These are phyloP conservation scores for Alternaria rosae DNA, from an alignment of 2,329 filamentous ascomycete genomes.

Conservation along the genomic window DNA sequence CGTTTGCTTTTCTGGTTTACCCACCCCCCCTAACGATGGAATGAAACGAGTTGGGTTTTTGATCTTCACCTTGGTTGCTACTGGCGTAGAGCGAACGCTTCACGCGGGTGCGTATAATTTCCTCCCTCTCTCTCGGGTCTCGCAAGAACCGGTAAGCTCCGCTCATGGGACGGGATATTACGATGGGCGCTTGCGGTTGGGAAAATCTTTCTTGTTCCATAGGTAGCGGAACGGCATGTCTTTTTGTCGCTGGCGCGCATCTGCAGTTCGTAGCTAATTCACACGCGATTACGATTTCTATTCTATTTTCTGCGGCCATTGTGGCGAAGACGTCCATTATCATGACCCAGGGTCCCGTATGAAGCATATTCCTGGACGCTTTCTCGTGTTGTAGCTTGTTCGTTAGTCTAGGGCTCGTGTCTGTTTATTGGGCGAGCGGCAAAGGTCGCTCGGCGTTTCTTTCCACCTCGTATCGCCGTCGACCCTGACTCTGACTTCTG, in stretches of 20 bases:
- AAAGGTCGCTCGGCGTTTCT: background rate
- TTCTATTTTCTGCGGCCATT: no score
- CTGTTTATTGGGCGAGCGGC: background rate
- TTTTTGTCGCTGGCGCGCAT: background rate
- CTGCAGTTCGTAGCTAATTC: background rate
- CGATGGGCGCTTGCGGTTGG: background rate
- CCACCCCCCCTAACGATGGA: conserved; percentile 3
- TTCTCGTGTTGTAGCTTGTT: background rate
- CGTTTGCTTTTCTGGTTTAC: background rate
- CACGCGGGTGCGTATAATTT: background rate
- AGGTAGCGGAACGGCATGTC: background rate
- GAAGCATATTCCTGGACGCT: background rate
- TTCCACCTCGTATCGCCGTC: background rate
- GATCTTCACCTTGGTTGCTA: background rate
- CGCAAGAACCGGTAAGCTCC: background rate
- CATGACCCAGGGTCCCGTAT: background rate
- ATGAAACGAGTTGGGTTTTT: conserved; percentile 11
- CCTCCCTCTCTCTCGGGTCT: background rate
- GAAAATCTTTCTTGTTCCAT: conserved; percentile 1
- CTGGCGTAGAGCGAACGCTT: conserved; percentile 1
- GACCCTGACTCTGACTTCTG: background rate
- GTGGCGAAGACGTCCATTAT: background rate
- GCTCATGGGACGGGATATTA: background rate
- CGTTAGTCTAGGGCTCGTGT: background rate
- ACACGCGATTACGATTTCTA: background rate